A percentile compares a stretch with the other conserved stretches of the same genome.
Conservation (phyloP, 2,329 filamentous ascomycete species). For the Tetracladium maxilliforme region DNA sequence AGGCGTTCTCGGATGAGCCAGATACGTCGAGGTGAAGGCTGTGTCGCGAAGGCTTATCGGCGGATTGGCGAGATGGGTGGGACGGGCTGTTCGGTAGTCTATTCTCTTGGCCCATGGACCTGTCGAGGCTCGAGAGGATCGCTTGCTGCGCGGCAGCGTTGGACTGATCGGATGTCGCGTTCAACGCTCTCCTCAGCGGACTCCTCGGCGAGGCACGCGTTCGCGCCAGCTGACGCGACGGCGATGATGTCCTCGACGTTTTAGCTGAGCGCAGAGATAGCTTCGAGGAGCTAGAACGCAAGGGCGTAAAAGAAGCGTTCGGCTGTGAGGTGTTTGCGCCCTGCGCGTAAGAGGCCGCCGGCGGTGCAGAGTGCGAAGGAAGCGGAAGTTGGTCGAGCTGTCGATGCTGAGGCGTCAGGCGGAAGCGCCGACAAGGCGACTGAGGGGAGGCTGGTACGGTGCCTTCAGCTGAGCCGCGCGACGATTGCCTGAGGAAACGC, state of each 20-base stretch:
- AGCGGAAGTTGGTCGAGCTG: constrained; percentile 29
- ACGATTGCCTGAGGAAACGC: constrained; percentile 65
- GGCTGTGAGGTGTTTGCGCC: constrained; percentile 20
- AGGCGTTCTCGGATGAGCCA: constrained; percentile 32
- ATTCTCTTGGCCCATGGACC: constrained; percentile 28
- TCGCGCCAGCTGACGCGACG: constrained; percentile 39
- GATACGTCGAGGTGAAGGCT: constrained; percentile 33
- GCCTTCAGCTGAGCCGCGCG: constrained; percentile 19
- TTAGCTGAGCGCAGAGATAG: constrained; percentile 50
- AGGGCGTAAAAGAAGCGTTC: constrained; percentile 45
- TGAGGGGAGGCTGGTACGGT: constrained; percentile 27
- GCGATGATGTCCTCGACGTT: constrained; percentile 36
- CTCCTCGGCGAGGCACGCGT: constrained; percentile 63
- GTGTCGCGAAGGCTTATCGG: constrained; percentile 38
- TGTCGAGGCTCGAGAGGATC: constrained; percentile 6
- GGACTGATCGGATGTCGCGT: constrained; percentile 48
- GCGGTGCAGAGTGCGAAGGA: constrained; percentile 25
- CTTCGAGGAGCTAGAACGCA: constrained; percentile 51
- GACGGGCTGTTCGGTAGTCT: constrained; percentile 15
- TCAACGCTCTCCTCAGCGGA: constrained; percentile 65
- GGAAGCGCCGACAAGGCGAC: constrained; percentile 44
- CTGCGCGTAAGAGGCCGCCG: too few species aligned
- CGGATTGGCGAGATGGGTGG: constrained; percentile 24
- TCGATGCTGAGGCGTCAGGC: constrained; percentile 36
- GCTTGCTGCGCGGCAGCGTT: constrained; percentile 50